These are phyloP conservation scores for Purpureocillium lavendulum DNA, from an alignment of 2,329 filamentous ascomycete genomes.

Conservation along the genomic window DNA sequence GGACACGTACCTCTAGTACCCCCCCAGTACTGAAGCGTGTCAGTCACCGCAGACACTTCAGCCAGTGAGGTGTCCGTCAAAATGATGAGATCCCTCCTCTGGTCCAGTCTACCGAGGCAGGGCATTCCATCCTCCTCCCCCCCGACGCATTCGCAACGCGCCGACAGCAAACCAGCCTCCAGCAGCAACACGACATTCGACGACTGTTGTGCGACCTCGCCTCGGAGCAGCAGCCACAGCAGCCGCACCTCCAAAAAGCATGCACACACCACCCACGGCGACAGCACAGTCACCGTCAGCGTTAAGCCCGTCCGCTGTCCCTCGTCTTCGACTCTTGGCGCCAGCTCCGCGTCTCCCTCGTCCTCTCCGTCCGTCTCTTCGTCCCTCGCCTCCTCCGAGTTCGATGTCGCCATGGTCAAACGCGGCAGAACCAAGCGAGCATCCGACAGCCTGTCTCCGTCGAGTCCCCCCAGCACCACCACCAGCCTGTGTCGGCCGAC, in stretches of 20 bases:
- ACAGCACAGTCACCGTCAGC: slow-evolving; percentile 1
- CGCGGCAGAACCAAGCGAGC: slow-evolving; percentile 21
- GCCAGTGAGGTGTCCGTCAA: no score
- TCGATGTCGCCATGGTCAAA: slow-evolving; percentile 25
- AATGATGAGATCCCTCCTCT: slow-evolving; percentile 7
- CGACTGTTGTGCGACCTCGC: background rate
- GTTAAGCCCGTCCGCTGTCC: slow-evolving; percentile 1
- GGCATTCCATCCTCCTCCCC: slow-evolving; percentile 1
- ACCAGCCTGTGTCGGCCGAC: slow-evolving; percentile 18
- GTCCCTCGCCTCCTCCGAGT: slow-evolving; percentile 6
- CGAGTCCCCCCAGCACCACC: slow-evolving; percentile 17
- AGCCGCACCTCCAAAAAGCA: slow-evolving; percentile 1
- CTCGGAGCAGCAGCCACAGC: background rate
- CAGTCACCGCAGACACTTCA: no score
- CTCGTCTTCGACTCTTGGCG: slow-evolving; percentile 2
- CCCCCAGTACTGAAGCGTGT: no score
- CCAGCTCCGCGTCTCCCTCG: slow-evolving; percentile 1
- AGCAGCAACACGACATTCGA: no score
- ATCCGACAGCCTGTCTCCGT: slow-evolving; percentile 14
- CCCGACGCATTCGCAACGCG: background rate
- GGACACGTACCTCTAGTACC: no score
- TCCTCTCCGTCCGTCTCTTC: background rate
- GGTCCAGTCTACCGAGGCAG: slow-evolving; percentile 6
- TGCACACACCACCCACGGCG: slow-evolving; percentile 3
- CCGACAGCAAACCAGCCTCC: background rate